Base-by-base conservation (phyloP, 176 grass and related monocot genomes). In the Musa itinerans region DNA sequence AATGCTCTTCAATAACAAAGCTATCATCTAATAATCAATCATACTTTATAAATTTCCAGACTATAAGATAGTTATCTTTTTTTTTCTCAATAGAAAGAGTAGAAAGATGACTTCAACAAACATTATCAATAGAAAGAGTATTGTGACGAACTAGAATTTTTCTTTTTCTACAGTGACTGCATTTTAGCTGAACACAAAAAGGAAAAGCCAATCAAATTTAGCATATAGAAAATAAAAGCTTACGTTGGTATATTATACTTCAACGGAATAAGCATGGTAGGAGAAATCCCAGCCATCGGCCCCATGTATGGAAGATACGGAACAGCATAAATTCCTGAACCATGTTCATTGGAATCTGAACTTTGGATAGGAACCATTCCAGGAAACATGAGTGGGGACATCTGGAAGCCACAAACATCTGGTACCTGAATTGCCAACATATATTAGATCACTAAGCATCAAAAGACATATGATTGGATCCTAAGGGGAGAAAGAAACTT, bases 271-370 rank as follows among this genome's bases (percentile, higher is more conserved):
- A 98, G 88, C 54, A 82, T 81, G 19, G 59, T 84, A 62, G 79
- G 71, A 69, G 86, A 62, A 81, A 83, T 85, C 56, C 59, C 52
- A 52, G 83, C 81, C 83, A 88, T 82, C 1, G 74, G 64, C 15
- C 72, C 85, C 55, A 72, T 88, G 65, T 83, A 87, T n/a, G 70
- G 93, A 80, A 73, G 87, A 75, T 77, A 78, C 49, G 85, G 86
- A 83, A 93, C 82, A 69, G 87, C 94, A 83, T 98, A 98, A 68
- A 98, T 93, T 78, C 94, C 94, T 51, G 88, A 82, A 78, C 87
- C 85, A 52, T 90, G 87, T 21, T 87, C 67, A 63, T 85, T 70
- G 65, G 89, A 85, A 66, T 93, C 86, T 61, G 53, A 27, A 65
- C 79, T 78, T 75, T 83, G 87, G 53, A 88, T 70, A 58, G 83